Conservation (phyloP, 805 yeast species). For the Kluyveromyces aestuarii region DNA sequence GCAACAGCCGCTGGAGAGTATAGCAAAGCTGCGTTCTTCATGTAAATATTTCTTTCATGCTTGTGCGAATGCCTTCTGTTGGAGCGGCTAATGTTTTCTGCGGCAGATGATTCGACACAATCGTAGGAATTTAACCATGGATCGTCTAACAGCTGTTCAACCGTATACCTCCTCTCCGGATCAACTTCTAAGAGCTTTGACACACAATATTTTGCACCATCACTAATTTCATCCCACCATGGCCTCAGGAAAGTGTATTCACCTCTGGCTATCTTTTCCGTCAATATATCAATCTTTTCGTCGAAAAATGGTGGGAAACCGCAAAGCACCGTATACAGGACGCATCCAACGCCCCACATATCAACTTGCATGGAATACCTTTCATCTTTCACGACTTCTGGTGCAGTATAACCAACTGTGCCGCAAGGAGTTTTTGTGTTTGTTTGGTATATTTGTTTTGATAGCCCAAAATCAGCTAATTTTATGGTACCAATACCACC, state of each 20-base stretch:
- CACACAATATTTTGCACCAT: slow-evolving; percentile 63
- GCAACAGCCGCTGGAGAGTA: slow-evolving; percentile 73
- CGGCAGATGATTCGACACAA: slow-evolving; percentile 5
- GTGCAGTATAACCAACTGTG: slow-evolving; percentile 97
- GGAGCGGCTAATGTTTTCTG: slow-evolving; percentile 2
- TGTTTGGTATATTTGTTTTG: slow-evolving; percentile 80
- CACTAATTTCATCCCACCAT: slow-evolving; percentile 82
- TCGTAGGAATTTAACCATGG: slow-evolving; percentile 49
- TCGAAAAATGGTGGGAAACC: slow-evolving; percentile 98
- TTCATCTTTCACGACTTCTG: slow-evolving; percentile 93
- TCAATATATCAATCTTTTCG: slow-evolving; percentile 51
- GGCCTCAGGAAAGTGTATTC: slow-evolving; percentile 68
- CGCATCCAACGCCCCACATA: slow-evolving; percentile 99
- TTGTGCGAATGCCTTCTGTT: slow-evolving; percentile 11
- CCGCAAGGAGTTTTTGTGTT: slow-evolving; percentile 98
- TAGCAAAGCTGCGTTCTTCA: slow-evolving; percentile 20
- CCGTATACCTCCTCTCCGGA: slow-evolving; percentile 57
- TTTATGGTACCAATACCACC: slow-evolving; percentile 88
- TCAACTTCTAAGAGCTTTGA: slow-evolving; percentile 57
- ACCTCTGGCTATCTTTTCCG: slow-evolving; percentile 62
- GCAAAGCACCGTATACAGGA: slow-evolving; percentile 82
- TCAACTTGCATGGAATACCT: slow-evolving; percentile 89
- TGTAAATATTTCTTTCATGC: slow-evolving; percentile 9
- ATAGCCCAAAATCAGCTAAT: slow-evolving; percentile 91
- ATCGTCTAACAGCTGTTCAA: slow-evolving; percentile 57